Percentiles rank a stretch among this genome's conserved stretches.
Evolutionary conservation across 371 early-diverging fungal species (phyloP).

Genomic region (Zychaea mexicana): DNA sequence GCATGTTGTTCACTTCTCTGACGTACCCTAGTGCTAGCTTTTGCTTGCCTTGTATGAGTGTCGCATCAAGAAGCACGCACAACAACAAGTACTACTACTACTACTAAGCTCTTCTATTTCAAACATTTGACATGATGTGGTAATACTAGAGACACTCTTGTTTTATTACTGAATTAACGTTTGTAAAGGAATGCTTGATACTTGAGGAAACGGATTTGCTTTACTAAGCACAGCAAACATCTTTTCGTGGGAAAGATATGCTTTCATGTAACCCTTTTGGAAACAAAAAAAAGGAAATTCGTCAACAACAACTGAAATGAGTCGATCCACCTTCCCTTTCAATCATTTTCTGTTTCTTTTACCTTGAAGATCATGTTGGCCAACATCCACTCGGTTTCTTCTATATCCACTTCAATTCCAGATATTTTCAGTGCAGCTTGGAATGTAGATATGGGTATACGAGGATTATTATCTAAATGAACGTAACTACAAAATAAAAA

Average conservation of each 20-base stretch:
- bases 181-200: not conserved
- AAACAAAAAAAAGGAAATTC: conserved; percentile 4
- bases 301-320: not conserved
- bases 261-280: conserved; percentile 77
- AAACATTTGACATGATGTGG: too few species aligned
- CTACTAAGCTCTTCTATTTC: too few species aligned
- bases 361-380: conserved; percentile 82
- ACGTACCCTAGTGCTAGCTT: too few species aligned
- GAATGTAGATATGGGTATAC: conserved; percentile 59
- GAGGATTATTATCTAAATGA: conserved; percentile 43
- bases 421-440: conserved; percentile 53
- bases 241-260: conserved; percentile 86
- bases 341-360: conserved; percentile 6
- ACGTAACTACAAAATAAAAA: conserved; percentile 51
- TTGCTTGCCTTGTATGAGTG: too few species aligned
- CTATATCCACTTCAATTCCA: conserved; percentile 43
- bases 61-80: too few species aligned
- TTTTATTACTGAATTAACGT: not conserved
- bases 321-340: not conserved
- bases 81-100: too few species aligned
- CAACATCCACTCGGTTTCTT: conserved; percentile 60
- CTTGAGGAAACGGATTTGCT: conserved; percentile 76
- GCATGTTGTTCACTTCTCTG: too few species aligned
- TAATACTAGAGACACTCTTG: too few species aligned
- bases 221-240: conserved; percentile 75